These are phyloP conservation scores for Fusarium nodosum DNA, from an alignment of 2,329 filamentous ascomycete genomes.

Conservation along the genomic window DNA sequence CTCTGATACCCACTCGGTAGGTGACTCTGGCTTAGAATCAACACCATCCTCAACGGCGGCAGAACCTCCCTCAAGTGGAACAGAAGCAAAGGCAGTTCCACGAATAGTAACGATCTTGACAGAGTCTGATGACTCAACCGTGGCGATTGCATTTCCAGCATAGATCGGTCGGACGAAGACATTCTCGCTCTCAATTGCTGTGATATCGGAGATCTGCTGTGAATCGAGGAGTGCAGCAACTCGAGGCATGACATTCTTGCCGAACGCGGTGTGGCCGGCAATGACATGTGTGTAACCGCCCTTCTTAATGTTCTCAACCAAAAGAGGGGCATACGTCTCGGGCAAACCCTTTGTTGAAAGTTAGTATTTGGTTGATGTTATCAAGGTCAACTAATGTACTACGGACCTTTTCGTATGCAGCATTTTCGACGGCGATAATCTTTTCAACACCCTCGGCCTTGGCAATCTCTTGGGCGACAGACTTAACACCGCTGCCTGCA, in stretches of 20 bases:
- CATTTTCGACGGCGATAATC: slow-evolving; percentile 89
- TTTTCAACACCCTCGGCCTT: slow-evolving; percentile 94
- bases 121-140: slow-evolving; percentile 88
- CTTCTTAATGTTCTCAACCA: slow-evolving; percentile 97
- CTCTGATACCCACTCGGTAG: slow-evolving; percentile 93
- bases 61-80: slow-evolving; percentile 77
- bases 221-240: slow-evolving; percentile 92
- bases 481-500: slow-evolving; percentile 82
- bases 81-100: slow-evolving; percentile 89
- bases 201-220: slow-evolving; percentile 95
- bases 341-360: slow-evolving; percentile 76
- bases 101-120: slow-evolving; percentile 94
- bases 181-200: slow-evolving; percentile 85
- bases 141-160: slow-evolving; percentile 96
- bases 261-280: slow-evolving; percentile 92
- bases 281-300: slow-evolving; percentile 94
- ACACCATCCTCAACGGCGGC: slow-evolving; percentile 83
- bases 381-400: background rate
- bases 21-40: slow-evolving; percentile 81
- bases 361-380: slow-evolving; percentile 19
- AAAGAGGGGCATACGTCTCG: slow-evolving; percentile 92
- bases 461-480: slow-evolving; percentile 83
- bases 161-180: slow-evolving; percentile 98
- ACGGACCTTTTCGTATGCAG: slow-evolving; percentile 87
- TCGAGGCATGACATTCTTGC: slow-evolving; percentile 92